These are phyloP conservation scores for Neofusicoccum ribis DNA, from an alignment of 2,329 filamentous ascomycete species.

Conservation along the genomic window DNA sequence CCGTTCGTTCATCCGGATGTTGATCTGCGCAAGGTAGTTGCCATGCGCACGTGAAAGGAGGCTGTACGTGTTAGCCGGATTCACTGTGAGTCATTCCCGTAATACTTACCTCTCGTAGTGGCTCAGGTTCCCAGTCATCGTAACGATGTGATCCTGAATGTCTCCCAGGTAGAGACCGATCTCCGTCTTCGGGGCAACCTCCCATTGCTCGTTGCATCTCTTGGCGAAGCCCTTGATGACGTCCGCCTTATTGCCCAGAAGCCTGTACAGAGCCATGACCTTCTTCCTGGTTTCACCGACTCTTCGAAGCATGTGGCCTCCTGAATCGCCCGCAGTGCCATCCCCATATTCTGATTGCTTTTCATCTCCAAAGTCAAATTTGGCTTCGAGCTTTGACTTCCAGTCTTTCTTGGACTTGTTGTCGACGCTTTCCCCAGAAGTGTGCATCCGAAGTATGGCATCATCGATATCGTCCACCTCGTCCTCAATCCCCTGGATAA, in stretches of 20 bases:
- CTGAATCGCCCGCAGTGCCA: conserved; percentile 46
- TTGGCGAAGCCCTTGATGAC: conserved; percentile 99
- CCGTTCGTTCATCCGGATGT: conserved; percentile 97
- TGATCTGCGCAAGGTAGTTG: conserved; percentile 99
- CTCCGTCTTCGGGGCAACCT: conserved; percentile 89
- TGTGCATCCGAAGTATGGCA: conserved; percentile 79
- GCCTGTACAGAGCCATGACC: conserved; percentile 91
- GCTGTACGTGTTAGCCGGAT: conserved; percentile 46
- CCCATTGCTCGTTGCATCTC: conserved; percentile 96
- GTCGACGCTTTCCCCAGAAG: conserved; percentile 40
- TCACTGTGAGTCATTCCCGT: conserved; percentile 15
- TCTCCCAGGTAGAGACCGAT: conserved; percentile 97
- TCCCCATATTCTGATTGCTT: conserved; percentile 39
- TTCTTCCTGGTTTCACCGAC: conserved; percentile 95
- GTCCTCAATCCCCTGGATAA: conserved; percentile 91
- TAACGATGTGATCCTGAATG: conserved; percentile 98
- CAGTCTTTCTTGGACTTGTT: conserved; percentile 30
- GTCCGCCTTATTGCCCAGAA: conserved; percentile 95
- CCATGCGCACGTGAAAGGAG: conserved; percentile 88
- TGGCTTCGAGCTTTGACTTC: background rate
- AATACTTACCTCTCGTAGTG: conserved; percentile 88
- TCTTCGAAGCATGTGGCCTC: conserved; percentile 83
- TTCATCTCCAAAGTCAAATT: conserved; percentile 25
- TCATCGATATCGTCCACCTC: conserved; percentile 98
- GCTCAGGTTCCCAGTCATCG: conserved; percentile 93